Evolutionary conservation across 164 flowering plant genomes (phyloP), one percentile per base, ranked within the genome.

Genomic region (Aristolochia fimbriata): DNA sequence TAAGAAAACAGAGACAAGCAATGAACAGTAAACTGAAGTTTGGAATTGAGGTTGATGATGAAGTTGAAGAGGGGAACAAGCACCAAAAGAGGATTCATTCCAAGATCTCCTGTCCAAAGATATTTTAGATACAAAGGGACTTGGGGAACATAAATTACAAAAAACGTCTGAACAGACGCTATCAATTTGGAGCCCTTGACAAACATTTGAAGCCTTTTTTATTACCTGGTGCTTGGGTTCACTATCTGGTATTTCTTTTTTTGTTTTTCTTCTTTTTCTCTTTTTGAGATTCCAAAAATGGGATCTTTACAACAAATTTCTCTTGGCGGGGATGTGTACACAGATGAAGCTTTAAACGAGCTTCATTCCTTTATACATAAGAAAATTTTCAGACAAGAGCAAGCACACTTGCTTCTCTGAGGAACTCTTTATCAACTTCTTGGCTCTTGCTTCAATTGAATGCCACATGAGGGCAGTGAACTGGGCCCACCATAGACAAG

Each of bases 381-480:
- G 63, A 47, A 47, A 57, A 71, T 43, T 53, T 74, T 76, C 75
- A 70, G 72, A 69, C 79, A 76, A 58, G 51, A 64, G 58, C 69
- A 56, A 59, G 22, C 55, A 60, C 52, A 21, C 56, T 20, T 49
- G 50, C 46, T 51, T 51, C 59, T 66, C 30, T 57, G 61, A 33
- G 51, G 43, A 66, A 20, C 37, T 15, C 51, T n/a, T n/a, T 61
- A 72, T 78, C 76, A 75, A 69, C 74, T 74, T 67, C 82, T 71
- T n/a, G 81, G 86, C 73, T 83, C 86, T 65, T 73, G 84, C 80
- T 85, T 81, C 73, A 81, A 21, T 21, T 71, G 82, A 61, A 69
- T 66, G 63, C 74, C 73, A 55, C 55, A 2, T 31, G 58, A 24
- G 31, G 43, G 8, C 41, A 67, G 64, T 57, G 75, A 72, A 55